Percentiles rank a stretch among this genome's conserved stretches.
phyloP scores from a whole-genome alignment of 2,329 filamentous ascomycete species.

The Pyricularia pennisetigena region DNA sequence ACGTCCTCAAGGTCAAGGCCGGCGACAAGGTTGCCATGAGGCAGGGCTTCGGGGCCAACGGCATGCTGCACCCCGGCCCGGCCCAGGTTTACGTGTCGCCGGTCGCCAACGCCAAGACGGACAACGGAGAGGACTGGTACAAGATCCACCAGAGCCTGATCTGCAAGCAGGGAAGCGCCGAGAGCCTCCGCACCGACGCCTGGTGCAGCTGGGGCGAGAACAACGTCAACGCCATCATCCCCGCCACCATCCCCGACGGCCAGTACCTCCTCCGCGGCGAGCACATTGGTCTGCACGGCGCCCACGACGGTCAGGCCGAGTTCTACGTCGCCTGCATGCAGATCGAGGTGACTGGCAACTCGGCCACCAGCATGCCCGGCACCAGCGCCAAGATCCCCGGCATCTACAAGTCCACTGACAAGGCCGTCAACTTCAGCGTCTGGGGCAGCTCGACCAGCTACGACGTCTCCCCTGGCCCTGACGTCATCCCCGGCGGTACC shows the following conservation, averaged over 20 bases:
- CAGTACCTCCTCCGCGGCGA: constrained; percentile 32
- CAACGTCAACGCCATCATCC: constrained; percentile 18
- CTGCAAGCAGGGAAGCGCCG: neutral
- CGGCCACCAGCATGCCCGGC: constrained; percentile 10
- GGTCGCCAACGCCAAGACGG: neutral
- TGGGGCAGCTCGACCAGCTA: constrained; percentile 2
- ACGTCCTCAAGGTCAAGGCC: constrained; percentile 3
- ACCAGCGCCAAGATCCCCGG: constrained; percentile 22
- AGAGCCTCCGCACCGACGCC: neutral
- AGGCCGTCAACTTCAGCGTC: constrained; percentile 20
- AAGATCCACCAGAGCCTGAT: constrained; percentile 3
- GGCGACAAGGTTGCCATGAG: neutral
- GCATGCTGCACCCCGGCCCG: constrained; percentile 2
- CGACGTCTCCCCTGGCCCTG: constrained; percentile 28
- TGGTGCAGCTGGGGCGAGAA: constrained; percentile 23
- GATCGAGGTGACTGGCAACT: constrained; percentile 16
- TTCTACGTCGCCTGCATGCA: constrained; percentile 22
- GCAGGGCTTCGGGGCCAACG: neutral
- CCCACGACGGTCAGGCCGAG: constrained; percentile 17
- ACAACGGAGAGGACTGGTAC: constrained; percentile 2
- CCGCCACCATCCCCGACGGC: constrained; percentile 13
- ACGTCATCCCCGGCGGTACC: constrained; percentile 22
- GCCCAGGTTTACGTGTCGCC: constrained; percentile 2
- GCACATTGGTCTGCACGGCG: constrained; percentile 31
- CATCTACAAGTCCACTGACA: constrained; percentile 26